phyloP scores from a whole-genome alignment of 306 rosid genomes.

The Amphicarpaea edgeworthii region DNA sequence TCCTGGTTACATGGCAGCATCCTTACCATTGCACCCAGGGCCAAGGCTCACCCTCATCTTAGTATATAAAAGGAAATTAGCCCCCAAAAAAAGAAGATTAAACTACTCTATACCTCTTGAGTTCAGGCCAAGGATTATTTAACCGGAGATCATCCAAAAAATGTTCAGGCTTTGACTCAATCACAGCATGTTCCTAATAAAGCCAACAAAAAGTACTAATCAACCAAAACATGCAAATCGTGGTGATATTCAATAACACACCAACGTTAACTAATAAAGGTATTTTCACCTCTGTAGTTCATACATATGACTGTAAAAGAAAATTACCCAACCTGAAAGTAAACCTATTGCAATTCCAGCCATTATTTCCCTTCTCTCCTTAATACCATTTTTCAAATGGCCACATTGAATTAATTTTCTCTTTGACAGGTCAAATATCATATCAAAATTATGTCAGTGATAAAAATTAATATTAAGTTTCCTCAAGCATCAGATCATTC shows the following conservation, averaged over 20 bases:
- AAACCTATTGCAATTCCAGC: constrained; percentile 39
- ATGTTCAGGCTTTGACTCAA: constrained; percentile 98
- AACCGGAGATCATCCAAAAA: constrained; percentile 96
- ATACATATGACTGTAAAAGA: constrained; percentile 22
- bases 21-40: not conserved
- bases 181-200: constrained; percentile 88
- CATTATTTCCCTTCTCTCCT: constrained; percentile 34
- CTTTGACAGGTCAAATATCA: constrained; percentile 17
- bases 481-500: constrained; percentile 12
- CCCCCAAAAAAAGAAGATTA: constrained; percentile 32
- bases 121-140: constrained; percentile 98
- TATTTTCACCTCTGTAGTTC: constrained; percentile 38
- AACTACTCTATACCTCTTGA: constrained; percentile 64
- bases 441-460: constrained; percentile 15
- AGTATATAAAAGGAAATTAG: not conserved
- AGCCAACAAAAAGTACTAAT: constrained; percentile 42
- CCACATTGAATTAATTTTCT: not conserved
- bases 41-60: not conserved
- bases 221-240: constrained; percentile 39
- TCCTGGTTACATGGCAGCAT: not conserved
- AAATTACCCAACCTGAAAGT: not conserved
- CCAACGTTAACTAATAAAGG: constrained; percentile 4
- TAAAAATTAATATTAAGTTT: constrained; percentile 30
- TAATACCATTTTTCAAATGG: constrained; percentile 30
- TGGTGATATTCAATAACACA: constrained; percentile 16